Conservation (phyloP, 495 filamentous ascomycete species). For the Xylaria venustula region DNA sequence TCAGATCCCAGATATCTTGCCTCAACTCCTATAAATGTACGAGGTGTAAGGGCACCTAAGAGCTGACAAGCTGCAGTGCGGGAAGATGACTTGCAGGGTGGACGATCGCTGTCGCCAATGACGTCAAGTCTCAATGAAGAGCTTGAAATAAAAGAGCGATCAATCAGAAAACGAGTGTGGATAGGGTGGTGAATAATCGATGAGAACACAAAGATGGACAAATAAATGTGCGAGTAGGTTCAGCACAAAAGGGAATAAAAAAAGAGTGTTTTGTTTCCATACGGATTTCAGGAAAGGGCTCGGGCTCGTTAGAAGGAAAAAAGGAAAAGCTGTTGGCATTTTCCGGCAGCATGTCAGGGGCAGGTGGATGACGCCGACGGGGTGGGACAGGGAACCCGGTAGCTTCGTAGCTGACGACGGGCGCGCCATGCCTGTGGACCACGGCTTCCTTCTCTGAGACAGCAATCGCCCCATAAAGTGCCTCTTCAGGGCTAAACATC, state of each 20-base stretch:
- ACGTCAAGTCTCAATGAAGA: constrained; percentile 10
- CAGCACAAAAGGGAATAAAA: background rate
- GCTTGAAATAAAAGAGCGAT: background rate
- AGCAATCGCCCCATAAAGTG: background rate
- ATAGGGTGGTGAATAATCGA: background rate
- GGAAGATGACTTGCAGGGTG: background rate
- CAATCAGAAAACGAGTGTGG: background rate
- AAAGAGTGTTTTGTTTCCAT: background rate
- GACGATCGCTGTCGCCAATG: background rate
- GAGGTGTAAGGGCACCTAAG: background rate
- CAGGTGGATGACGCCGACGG: background rate
- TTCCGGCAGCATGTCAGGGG: background rate
- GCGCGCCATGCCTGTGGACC: background rate
- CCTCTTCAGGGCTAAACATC: background rate
- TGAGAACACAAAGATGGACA: background rate
- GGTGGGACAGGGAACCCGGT: background rate
- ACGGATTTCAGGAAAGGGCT: background rate
- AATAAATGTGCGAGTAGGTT: too few relatives aligned
- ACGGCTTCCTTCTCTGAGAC: background rate
- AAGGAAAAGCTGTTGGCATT: background rate
- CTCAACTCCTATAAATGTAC: background rate
- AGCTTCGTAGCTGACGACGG: background rate
- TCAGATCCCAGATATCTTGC: background rate
- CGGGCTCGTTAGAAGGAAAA: too few relatives aligned
- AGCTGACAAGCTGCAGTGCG: background rate